phyloP scores from a whole-genome alignment of 1,139 yeast genomes.

The Saccharomyces pastorianus region DNA sequence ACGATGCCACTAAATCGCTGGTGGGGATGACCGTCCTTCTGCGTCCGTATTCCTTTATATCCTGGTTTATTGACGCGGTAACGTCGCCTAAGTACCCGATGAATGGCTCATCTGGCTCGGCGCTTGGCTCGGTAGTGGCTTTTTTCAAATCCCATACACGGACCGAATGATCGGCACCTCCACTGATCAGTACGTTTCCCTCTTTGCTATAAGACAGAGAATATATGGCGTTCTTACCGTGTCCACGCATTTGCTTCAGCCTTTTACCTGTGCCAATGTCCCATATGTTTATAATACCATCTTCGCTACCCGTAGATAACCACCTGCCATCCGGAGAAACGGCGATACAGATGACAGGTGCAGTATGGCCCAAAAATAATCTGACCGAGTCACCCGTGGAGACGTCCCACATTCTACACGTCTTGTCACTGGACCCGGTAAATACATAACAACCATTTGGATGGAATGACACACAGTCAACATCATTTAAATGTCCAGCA shows the following conservation, averaged over 20 bases:
- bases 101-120: conserved; percentile 67
- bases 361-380: conserved; percentile 87
- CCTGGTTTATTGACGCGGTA: conserved; percentile 31
- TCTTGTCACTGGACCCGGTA: conserved; percentile 92
- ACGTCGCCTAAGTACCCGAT: conserved; percentile 34
- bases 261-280: conserved; percentile 89
- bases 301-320: conserved; percentile 95
- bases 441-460: conserved; percentile 91
- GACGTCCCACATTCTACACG: conserved; percentile 97
- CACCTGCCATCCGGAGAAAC: conserved; percentile 96
- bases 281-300: conserved; percentile 83
- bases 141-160: conserved; percentile 93
- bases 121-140: conserved; percentile 72
- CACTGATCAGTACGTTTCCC: conserved; percentile 82
- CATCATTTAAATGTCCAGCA: conserved; percentile 96
- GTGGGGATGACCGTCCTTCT: conserved; percentile 70
- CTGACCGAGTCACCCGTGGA: conserved; percentile 83
- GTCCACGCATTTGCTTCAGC: conserved; percentile 79
- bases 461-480: conserved; percentile 90
- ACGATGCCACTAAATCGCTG: conserved; percentile 86
- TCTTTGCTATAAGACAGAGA: conserved; percentile 81
- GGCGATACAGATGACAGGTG: conserved; percentile 75
- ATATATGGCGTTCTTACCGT: conserved; percentile 79
- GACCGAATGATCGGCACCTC: conserved; percentile 88
- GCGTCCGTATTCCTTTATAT: conserved; percentile 37